Evolutionary conservation across 1,139 yeast species (phyloP).

Genomic region (Geotrichum candidum): DNA sequence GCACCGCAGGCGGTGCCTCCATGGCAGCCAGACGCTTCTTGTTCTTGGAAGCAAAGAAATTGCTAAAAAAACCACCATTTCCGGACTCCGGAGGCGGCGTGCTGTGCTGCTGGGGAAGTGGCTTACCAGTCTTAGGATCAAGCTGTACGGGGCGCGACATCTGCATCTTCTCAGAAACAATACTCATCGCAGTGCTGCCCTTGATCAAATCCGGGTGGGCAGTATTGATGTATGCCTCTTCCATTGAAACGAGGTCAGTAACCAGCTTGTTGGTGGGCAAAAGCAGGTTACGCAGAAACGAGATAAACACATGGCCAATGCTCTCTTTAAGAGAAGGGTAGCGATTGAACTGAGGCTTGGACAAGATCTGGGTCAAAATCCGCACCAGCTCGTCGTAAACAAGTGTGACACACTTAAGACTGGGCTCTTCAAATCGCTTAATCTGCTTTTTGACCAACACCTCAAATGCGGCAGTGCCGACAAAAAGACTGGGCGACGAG

Average conservation of each 20-base stretch:
- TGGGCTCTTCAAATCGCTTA: slow-evolving; percentile 92
- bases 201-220: slow-evolving; percentile 95
- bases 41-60: slow-evolving; percentile 86
- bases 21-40: slow-evolving; percentile 89
- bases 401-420: slow-evolving; percentile 79
- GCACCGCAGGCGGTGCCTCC: slow-evolving; percentile 95
- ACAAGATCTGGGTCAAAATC: slow-evolving; percentile 78
- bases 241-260: slow-evolving; percentile 71
- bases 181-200: slow-evolving; percentile 92
- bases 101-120: slow-evolving; percentile 24
- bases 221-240: slow-evolving; percentile 93
- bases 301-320: slow-evolving; percentile 71
- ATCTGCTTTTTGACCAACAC: slow-evolving; percentile 93
- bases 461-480: slow-evolving; percentile 95
- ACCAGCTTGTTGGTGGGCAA: slow-evolving; percentile 85
- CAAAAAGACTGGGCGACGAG: slow-evolving; percentile 91
- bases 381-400: slow-evolving; percentile 93
- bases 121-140: slow-evolving; percentile 90
- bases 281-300: slow-evolving; percentile 72
- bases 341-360: slow-evolving; percentile 74
- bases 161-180: slow-evolving; percentile 83
- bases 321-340: slow-evolving; percentile 89
- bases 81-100: slow-evolving; percentile 21
- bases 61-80: slow-evolving; percentile 81
- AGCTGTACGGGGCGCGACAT: slow-evolving; percentile 74